phyloP scores from a whole-genome alignment of 495 filamentous ascomycete genomes.

The Hyaloscypha bicolor region DNA sequence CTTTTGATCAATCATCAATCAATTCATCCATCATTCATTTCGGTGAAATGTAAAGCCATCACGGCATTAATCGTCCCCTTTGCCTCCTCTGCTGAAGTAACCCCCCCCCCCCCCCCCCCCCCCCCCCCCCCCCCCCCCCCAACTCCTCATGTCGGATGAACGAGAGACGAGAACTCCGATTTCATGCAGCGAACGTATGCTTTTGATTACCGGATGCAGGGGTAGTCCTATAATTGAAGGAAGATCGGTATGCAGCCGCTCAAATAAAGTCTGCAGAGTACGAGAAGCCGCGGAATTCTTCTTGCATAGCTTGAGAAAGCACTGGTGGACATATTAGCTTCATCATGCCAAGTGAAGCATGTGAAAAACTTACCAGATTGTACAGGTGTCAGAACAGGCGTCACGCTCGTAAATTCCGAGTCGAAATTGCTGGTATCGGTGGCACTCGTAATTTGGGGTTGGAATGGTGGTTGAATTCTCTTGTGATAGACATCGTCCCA shows the following conservation, averaged over 20 bases:
- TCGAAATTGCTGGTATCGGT: conserved; percentile 99
- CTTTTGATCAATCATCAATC: conserved; percentile 16
- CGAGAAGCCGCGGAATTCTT: conserved; percentile 99
- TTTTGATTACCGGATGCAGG: conserved; percentile 5
- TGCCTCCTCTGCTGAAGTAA: neutral
- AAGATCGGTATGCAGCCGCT: conserved; percentile 9
- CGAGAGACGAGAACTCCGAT: conserved; percentile 13
- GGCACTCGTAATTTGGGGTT: conserved; percentile 82
- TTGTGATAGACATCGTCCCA: conserved; percentile 99
- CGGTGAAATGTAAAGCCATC: neutral
- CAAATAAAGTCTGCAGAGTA: conserved; percentile 54
- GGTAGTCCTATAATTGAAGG: neutral
- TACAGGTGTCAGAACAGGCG: conserved; percentile 94
- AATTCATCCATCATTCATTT: neutral
- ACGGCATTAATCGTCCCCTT: neutral
- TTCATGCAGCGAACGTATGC: conserved; percentile 10
- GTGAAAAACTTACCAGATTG: conserved; percentile 77
- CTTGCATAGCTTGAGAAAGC: conserved; percentile 97
- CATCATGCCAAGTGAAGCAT: conserved; percentile 24
- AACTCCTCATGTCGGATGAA: neutral
- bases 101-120: neutral
- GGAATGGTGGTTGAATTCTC: conserved; percentile 82
- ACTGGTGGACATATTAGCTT: conserved; percentile 56
- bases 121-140: neutral
- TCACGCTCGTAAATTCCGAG: conserved; percentile 97